Percentiles rank a stretch among this genome's conserved stretches.
Conservation (phyloP, 2,329 filamentous ascomycete species). For the Talaromyces rugulosus region DNA sequence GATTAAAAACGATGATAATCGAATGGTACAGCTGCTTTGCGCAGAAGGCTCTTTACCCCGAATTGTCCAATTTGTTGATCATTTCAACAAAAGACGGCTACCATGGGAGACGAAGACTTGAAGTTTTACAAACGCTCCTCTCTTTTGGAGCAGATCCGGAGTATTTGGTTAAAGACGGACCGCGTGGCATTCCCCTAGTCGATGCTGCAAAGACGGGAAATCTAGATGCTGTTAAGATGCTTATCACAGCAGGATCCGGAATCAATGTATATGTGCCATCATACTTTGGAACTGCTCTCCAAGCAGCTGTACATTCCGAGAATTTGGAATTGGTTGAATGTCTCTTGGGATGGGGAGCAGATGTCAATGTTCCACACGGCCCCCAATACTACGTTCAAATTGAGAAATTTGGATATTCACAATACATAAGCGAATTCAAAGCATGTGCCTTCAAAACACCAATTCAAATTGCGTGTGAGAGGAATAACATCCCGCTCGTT, state of each 20-base stretch:
- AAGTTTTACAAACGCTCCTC: neutral
- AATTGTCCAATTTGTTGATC: neutral
- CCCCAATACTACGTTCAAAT: neutral
- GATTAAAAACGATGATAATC: neutral
- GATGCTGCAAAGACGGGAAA: slow-evolving; percentile 1
- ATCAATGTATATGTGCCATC: neutral
- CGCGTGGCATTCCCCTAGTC: neutral
- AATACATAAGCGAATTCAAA: too few species aligned
- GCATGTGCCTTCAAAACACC: slow-evolving; percentile 1
- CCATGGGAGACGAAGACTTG: neutral
- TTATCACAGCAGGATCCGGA: neutral
- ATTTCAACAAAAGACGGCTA: too few species aligned
- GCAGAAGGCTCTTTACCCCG: neutral
- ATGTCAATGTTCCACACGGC: neutral
- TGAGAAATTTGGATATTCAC: too few species aligned
- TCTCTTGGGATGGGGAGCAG: neutral
- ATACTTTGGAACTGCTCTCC: neutral
- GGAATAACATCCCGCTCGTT: neutral
- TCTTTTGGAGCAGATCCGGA: neutral
- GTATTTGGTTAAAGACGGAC: neutral
- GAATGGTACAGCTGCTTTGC: slow-evolving; percentile 3
- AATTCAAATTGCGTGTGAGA: neutral
- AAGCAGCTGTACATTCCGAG: neutral
- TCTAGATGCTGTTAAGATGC: neutral
- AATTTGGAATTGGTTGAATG: neutral